Conservation (phyloP, 768 basidiomycete genomes). For the Lactifluus hygrophoroides region DNA sequence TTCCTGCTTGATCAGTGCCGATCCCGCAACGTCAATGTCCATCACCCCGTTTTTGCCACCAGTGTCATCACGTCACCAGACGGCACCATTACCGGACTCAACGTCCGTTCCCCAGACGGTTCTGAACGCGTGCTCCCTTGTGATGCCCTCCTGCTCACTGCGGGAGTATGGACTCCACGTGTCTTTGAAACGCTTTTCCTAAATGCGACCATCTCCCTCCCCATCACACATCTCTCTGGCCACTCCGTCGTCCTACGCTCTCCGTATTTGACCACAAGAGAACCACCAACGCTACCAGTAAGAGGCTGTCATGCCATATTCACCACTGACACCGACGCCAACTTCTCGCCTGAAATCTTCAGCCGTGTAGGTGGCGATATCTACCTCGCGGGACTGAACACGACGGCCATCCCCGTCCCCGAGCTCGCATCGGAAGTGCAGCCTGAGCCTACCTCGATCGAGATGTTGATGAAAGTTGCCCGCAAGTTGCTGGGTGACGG, state of each 20-base stretch:
- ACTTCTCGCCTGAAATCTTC: constrained; percentile 29
- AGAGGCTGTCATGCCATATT: constrained; percentile 28
- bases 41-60: constrained; percentile 21
- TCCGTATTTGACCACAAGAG: constrained; percentile 19
- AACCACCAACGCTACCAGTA: not conserved
- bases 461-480: constrained; percentile 12
- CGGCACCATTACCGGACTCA: constrained; percentile 1
- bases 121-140: constrained; percentile 22
- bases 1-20: constrained; percentile 27
- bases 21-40: constrained; percentile 24
- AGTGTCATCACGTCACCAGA: constrained; percentile 21
- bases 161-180: constrained; percentile 32
- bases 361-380: constrained; percentile 26
- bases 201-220: constrained; percentile 24
- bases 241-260: constrained; percentile 25
- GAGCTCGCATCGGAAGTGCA: constrained; percentile 21
- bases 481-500: constrained; percentile 17
- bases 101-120: constrained; percentile 6
- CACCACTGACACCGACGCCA: constrained; percentile 23
- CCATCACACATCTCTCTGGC: constrained; percentile 26
- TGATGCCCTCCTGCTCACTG: constrained; percentile 29
- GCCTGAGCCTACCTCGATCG: constrained; percentile 9
- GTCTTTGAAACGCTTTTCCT: constrained; percentile 29
- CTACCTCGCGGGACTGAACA: constrained; percentile 30
- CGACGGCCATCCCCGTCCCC: constrained; percentile 21